Conservation (phyloP, 257 asterid genomes). For the Knoxia roxburghii region DNA sequence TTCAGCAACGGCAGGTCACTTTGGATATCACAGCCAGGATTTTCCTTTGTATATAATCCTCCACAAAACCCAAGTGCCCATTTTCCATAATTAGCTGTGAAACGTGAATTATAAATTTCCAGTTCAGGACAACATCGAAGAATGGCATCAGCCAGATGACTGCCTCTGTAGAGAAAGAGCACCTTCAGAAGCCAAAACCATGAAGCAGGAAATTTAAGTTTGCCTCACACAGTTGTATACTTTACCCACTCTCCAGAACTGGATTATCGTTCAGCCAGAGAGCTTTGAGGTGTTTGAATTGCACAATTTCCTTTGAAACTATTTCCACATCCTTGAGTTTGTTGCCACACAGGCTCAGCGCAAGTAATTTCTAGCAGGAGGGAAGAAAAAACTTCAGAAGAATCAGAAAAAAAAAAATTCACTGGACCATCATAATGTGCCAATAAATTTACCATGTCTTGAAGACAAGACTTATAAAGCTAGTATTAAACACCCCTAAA, state of each 20-base stretch:
- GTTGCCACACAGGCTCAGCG: conserved; percentile 74
- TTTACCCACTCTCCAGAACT: conserved; percentile 45
- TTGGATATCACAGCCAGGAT: conserved; percentile 45
- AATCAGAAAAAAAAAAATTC: conserved; percentile 8
- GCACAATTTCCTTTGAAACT: conserved; percentile 45
- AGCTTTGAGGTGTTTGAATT: conserved; percentile 72
- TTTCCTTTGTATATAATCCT: conserved; percentile 56
- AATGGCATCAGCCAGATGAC: conserved; percentile 46
- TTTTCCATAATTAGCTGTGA: conserved; percentile 62
- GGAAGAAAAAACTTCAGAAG: conserved; percentile 7
- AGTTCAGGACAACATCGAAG: conserved; percentile 44
- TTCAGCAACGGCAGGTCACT: conserved; percentile 40
- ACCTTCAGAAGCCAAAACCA: conserved; percentile 1
- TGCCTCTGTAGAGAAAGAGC: conserved; percentile 34
- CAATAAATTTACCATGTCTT: background rate
- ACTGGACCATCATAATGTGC: conserved; percentile 5
- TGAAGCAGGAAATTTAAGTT: background rate
- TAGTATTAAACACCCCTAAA: background rate
- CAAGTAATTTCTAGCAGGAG: conserved; percentile 57
- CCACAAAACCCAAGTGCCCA: conserved; percentile 98
- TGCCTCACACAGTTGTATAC: conserved; percentile 14
- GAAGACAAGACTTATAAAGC: background rate
- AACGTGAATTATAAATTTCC: conserved; percentile 72
- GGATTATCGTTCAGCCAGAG: conserved; percentile 88
- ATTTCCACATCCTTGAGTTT: conserved; percentile 53